Conservation (phyloP, 2,329 filamentous ascomycete genomes). For the Ophiocordyceps camponoti-floridani region DNA sequence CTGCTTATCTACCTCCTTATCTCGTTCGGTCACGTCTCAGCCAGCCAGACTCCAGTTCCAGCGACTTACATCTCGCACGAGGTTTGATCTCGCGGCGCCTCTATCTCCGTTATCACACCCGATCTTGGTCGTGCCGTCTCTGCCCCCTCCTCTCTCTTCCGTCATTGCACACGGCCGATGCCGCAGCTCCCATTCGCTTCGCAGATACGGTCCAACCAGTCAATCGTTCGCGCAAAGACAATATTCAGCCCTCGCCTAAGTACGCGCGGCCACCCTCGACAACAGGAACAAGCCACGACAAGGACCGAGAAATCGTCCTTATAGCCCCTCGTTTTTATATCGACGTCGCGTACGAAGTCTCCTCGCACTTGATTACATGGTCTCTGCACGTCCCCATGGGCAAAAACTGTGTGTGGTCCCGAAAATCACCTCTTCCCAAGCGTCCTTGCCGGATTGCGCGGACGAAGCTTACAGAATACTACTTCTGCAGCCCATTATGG, state of each 20-base stretch:
- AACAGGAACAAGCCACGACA: not conserved
- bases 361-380: not conserved
- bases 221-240: not conserved
- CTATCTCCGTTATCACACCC: not conserved
- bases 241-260: not conserved
- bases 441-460: not conserved
- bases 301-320: not conserved
- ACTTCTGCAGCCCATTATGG: slow-evolving; percentile 49
- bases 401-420: slow-evolving; percentile 10
- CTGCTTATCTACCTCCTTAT: not conserved
- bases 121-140: not conserved
- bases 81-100: not conserved
- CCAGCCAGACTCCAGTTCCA: not conserved
- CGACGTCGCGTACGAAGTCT: not conserved
- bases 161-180: not conserved
- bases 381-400: slow-evolving; percentile 7
- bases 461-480: not conserved
- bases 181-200: not conserved
- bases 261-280: not conserved
- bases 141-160: not conserved
- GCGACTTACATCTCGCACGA: not conserved
- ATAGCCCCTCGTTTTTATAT: not conserved
- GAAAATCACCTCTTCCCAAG: not conserved
- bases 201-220: not conserved
- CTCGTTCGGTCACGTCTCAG: not conserved